Evolutionary conservation across 1,284 basidiomycete genomes (phyloP).

Genomic region (Sanghuangporus weigelae): DNA sequence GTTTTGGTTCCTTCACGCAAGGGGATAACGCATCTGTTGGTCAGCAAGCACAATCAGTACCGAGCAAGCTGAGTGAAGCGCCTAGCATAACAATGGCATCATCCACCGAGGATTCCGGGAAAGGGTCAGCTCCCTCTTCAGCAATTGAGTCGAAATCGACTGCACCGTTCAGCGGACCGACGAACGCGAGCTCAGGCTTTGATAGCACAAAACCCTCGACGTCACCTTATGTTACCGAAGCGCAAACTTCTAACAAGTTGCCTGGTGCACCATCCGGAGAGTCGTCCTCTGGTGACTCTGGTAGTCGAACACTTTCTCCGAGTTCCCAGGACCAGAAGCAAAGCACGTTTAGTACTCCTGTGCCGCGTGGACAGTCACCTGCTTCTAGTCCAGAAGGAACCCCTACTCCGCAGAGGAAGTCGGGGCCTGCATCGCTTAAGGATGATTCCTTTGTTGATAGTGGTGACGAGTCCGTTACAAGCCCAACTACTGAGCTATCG

Average conservation of each 20-base stretch:
- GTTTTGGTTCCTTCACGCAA: constrained; percentile 29
- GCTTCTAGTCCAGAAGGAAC: constrained; percentile 16
- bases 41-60: constrained; percentile 8
- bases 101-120: constrained; percentile 1
- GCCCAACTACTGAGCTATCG: neutral
- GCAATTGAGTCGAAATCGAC: neutral
- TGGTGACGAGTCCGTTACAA: neutral
- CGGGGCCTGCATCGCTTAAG: neutral
- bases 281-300: neutral
- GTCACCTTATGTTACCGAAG: neutral
- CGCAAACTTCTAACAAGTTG: neutral
- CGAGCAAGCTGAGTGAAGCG: constrained; percentile 15
- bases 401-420: constrained; percentile 2
- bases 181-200: constrained; percentile 1
- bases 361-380: constrained; percentile 7
- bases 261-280: neutral
- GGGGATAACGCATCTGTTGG: constrained; percentile 28
- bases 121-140: neutral
- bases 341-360: constrained; percentile 6
- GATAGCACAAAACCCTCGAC: constrained; percentile 1
- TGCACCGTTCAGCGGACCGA: neutral
- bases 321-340: neutral
- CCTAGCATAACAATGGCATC: constrained; percentile 14
- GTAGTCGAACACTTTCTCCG: neutral
- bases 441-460: neutral